Base-by-base conservation (phyloP, 176 grass and related monocot species). In the Lolium perenne region DNA sequence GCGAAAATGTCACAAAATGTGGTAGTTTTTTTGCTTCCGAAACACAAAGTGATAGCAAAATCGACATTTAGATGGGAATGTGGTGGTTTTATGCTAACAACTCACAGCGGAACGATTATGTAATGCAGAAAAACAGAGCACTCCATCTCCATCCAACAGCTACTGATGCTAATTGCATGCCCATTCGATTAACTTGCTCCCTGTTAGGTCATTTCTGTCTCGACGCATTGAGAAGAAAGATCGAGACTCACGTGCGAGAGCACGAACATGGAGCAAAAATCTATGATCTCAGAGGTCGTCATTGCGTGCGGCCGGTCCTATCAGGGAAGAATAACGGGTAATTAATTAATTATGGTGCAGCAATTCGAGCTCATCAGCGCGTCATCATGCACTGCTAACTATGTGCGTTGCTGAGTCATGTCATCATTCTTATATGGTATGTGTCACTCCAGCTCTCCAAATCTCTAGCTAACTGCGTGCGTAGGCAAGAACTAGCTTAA, bases 331-430 rank as follows among this genome's bases (percentile, higher is more conserved):
- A 58, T 41, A 49, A 38, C 10, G 48, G 17, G 48, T 58, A 59
- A n/a, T n/a, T 41, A 0, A 74, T 57, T 75, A 75, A 75, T 75
- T 29, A 58, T 67, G 47, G 29, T 51, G 22, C 43, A 74, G 21
- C n/a, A 13, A 32, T 65, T 80, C 50, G 68, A 59, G 67, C 58
- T 87, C 76, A 91, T 69, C 68, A 43, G 68, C 29, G 26, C 59
- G 85, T 91, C 89, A 87, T 74, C 80, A 11, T 76, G 76, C 85
- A 84, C 68, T 80, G 83, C 3, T 79, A n/a, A 74, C 58, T 48
- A 76, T 54, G 85, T 47, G 73, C 62, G 66, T 67, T 83, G 80
- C 82, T 32, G 57, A 83, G 47, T 84, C 57, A 75, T 83, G 75
- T 50, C 89, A 40, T 80, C 57, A 73, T 64, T 46, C 35, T 66